Base-by-base conservation (phyloP, 306 rosid genomes). In the Ammopiptanthus mongolicus region DNA sequence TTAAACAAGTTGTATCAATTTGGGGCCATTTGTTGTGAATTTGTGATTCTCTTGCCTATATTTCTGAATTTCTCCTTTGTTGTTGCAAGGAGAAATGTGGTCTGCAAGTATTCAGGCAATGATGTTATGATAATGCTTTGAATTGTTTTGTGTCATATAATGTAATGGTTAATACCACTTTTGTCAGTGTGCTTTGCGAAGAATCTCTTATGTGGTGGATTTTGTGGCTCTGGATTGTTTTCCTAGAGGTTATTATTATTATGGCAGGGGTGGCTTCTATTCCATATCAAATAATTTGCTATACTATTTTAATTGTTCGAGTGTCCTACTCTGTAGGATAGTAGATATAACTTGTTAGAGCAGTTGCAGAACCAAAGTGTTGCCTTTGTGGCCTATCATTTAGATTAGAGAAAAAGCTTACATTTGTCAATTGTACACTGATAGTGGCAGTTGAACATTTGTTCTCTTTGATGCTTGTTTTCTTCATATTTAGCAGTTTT, bases 171-270 rank as follows among this genome's bases (percentile, higher is more conserved):
- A 46, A 64, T 46, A 39, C 58, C 56, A 19, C 23, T 3, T 69
- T 64, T 53, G 48, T 61, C 15, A 60, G 28, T 59, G 62, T 65
- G 76, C 66, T 47, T 14, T 72, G 67, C 62, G 37, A 58, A 39
- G 19, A 57, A 56, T 82, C 67, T 67, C 47, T 33, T 31, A 33
- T 73, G 31, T 65, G 47, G 46, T 73, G 53, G 18, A 60, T 44
- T 42, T 65, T 57, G 44, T 56, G 53, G 52, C 39, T 47, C 72
- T 58, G 56, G 13, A 53, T 51, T 77, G 55, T 58, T 82, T 82
- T 72, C 44, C 42, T 41, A 14, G 64, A 51, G 47, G 58, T 59
- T 21, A 34, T 64, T 47, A 34, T 47, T 71, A 12, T 57, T 66
- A 39, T 77, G 66, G 50, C 55, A 19, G 52, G 60, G 73, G 28